Evolutionary conservation across 441 rosid genomes (phyloP), one percentile per base, ranked within the genome.

Genomic region (Aleurites moluccanus): DNA sequence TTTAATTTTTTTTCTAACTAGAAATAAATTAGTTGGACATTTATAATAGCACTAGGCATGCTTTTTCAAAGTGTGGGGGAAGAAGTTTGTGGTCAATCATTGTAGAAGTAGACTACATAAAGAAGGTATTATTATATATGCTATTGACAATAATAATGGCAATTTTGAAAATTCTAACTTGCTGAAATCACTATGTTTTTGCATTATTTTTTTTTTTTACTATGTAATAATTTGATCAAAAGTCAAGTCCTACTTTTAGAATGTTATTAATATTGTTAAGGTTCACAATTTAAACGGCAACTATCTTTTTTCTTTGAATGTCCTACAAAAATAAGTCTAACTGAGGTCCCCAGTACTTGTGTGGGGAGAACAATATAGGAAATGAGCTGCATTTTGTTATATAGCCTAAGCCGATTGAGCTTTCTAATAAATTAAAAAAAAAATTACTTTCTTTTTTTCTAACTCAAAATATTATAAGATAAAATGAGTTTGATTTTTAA

Each of bases 271-370:
- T 56, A 2, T 23, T 0, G 6, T 15, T 52, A 52, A 21, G 56
- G 56, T 18, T 52, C 20, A 52, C n/a, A 52, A 52, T 45, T 45
- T 2, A 45, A 45, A 45, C 0, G 50, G 15, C 4, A 45, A 45
- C 14, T 13, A 25, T 20, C 18, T 16, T 50, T 69, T 28, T 23
- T 67, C 69, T 64, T 52, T 57, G 49, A 78, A 74, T 73, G 84
- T 56, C 81, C 84, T 70, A 79, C 73, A 6, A 66, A 59, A 45
- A 56, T 64, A 27, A 28, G 25, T 47, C 72, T 70, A 73, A 45
- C 44, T 74, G 16, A 40, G 78, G 60, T 67, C 67, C 15, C 4
- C 79, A 72, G 6, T n/a, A 52, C 57, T 38, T 71, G 55, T 73
- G 73, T 65, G 40, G 40, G 40, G 1, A 38, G 8, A 38, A 0